phyloP scores from a whole-genome alignment of 768 basidiomycete species.

The Phaeotremella fagi region DNA sequence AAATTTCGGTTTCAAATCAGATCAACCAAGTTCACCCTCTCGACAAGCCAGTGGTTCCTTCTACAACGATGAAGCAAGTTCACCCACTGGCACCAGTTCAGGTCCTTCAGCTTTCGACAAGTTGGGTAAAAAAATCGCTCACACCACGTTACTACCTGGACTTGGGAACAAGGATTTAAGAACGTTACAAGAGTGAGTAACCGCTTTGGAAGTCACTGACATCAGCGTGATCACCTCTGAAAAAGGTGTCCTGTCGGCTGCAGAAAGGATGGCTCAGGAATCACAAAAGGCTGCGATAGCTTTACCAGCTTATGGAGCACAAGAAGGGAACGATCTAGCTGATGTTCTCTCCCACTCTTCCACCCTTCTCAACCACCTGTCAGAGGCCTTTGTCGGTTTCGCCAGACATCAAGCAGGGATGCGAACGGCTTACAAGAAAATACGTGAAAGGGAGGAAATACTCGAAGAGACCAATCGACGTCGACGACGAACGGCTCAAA shows the following conservation, averaged over 20 bases:
- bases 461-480: conserved; percentile 71
- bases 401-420: conserved; percentile 66
- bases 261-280: conserved; percentile 39
- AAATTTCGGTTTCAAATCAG: conserved; percentile 21
- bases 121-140: conserved; percentile 64
- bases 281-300: conserved; percentile 38
- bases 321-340: conserved; percentile 49
- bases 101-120: conserved; percentile 5
- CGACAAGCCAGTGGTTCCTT: background rate
- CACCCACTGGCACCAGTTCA: too few relatives aligned
- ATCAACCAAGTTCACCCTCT: background rate
- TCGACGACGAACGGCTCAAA: conserved; percentile 60
- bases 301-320: conserved; percentile 45
- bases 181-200: conserved; percentile 65
- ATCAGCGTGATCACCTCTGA: conserved; percentile 70
- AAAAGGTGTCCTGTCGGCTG: conserved; percentile 62
- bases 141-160: conserved; percentile 75
- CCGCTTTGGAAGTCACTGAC: background rate
- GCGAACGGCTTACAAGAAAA: conserved; percentile 68
- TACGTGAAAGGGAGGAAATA: conserved; percentile 76
- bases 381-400: conserved; percentile 63
- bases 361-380: conserved; percentile 63
- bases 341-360: conserved; percentile 70
- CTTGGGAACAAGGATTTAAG: conserved; percentile 70
- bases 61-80: background rate